A percentile compares a stretch with the other conserved stretches of the same genome.
Conservation (phyloP, 306 rosid genomes). For the Dryas drummondii region DNA sequence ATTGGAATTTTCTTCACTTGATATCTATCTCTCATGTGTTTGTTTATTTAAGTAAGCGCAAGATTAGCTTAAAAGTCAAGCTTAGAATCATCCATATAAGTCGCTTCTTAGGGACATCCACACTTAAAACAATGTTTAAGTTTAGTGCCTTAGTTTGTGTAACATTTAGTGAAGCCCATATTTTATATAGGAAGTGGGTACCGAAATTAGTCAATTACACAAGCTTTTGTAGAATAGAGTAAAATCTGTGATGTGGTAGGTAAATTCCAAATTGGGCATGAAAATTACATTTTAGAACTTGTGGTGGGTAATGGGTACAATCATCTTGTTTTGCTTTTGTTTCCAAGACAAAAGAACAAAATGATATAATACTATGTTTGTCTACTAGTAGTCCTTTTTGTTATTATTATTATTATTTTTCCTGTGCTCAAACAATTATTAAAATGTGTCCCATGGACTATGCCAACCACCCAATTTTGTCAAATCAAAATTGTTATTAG, state of each 20-base stretch:
- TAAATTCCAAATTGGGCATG: not conserved
- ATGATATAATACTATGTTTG: not conserved
- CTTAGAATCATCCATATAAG: not conserved
- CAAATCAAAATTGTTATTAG: slow-evolving; percentile 13
- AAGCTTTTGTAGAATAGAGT: not conserved
- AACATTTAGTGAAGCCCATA: slow-evolving; percentile 3
- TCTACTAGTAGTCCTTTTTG: not conserved
- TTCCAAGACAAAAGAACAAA: not conserved
- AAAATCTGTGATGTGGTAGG: not conserved
- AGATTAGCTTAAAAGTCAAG: slow-evolving; percentile 8
- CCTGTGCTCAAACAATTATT: not conserved
- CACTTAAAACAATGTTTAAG: slow-evolving; percentile 2
- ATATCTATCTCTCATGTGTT: not conserved
- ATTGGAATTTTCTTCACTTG: not conserved
- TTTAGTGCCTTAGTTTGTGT: not conserved
- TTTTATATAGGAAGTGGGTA: not conserved
- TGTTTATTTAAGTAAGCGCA: slow-evolving; percentile 4
- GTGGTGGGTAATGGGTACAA: not conserved
- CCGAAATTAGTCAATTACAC: not conserved
- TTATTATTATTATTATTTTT: not conserved
- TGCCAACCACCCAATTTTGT: slow-evolving; percentile 3
- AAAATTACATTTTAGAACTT: not conserved
- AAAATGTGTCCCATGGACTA: slow-evolving; percentile 2
- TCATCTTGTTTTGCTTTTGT: not conserved
- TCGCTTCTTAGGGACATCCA: slow-evolving; percentile 14